Percentiles rank a stretch among this genome's conserved stretches.
Evolutionary conservation across 352 stramenopile species (phyloP).

Genomic region (Phytopythium sindhum): DNA sequence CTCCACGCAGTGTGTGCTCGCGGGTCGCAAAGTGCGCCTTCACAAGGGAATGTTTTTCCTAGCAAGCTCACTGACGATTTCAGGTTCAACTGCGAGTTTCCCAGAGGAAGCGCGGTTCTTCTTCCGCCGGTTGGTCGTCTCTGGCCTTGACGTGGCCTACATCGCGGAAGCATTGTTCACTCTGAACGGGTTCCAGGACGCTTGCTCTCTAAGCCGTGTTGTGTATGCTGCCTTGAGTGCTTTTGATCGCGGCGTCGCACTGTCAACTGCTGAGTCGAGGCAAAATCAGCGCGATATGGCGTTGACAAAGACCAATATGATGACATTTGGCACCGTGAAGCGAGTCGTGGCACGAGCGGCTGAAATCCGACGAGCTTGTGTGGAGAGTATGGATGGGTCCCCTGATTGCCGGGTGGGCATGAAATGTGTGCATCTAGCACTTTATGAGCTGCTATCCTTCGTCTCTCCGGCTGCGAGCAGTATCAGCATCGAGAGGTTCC

Average conservation of each 20-base stretch:
- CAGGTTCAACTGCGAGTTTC: constrained; percentile 7
- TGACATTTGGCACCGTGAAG: neutral
- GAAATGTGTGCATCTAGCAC: neutral
- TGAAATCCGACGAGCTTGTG: neutral
- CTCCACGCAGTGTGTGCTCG: constrained; percentile 34
- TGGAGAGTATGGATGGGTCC: neutral
- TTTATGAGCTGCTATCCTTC: neutral
- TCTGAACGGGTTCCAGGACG: constrained; percentile 30
- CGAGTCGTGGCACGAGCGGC: neutral
- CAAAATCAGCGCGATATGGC: neutral
- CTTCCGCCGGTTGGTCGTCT: constrained; percentile 37
- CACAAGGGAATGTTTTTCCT: constrained; percentile 46
- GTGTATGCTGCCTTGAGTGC: constrained; percentile 22
- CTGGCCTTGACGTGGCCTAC: constrained; percentile 30
- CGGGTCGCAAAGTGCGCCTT: constrained; percentile 39
- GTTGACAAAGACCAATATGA: neutral
- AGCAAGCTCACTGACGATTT: neutral
- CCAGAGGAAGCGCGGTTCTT: constrained; percentile 28
- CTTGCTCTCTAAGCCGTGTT: constrained; percentile 29
- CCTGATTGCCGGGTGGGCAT: neutral
- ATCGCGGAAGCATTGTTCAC: constrained; percentile 45
- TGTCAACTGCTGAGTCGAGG: neutral
- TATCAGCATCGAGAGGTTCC: neutral
- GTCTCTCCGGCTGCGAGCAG: neutral
- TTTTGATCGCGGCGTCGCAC: neutral